Evolutionary conservation across 805 yeast genomes (phyloP), one percentile per base, ranked within the genome.

Genomic region (Cyberlindnera mycetangii): DNA sequence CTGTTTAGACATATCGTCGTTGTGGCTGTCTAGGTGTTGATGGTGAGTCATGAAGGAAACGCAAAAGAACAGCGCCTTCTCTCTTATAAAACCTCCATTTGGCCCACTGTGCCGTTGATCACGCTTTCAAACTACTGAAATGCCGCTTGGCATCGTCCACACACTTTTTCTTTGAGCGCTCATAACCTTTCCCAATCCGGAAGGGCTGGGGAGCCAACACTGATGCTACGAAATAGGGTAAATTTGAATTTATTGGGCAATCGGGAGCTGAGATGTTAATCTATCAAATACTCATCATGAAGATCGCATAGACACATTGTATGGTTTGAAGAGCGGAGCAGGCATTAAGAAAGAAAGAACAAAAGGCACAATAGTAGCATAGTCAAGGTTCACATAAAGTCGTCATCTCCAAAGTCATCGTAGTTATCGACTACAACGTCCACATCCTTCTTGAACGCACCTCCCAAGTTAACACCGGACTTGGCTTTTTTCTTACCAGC

Each of bases 401-500:
- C 93, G 60, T 83, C 93, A 50, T 85, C 93, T 48, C 74, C 87
- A 56, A 81, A 79, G 58, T 83, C 88, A 56, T 71, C 72, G 45
- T 66, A 69, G 52, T 69, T 73, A 62, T 65, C 72, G 42, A 77
- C 68, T 49, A 76, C 86, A 53, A 79, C 80, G 32, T 74, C 72
- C 41, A 70, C 71, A 58, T 83, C 89, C 66, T 84, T 83, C 74
- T 83, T 85, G 63, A 72, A 71, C 9, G 74, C 75, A 56, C 77
- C 77, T 44, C 76, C 76, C 41, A 85, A 72, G 63, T 83, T 84
- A 36, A 88, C 84, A 54, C 80, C 76, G 14, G 53, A 44, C 67
- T 85, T 85, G 47, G 89, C 96, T 79, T 90, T 92, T 79, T 85
- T 85, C 78, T 90, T 89, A 68, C 96, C 95, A 31, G 95, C 93